Evolutionary conservation across 805 yeast species (phyloP).

Genomic region (Debaryomyces castellii): DNA sequence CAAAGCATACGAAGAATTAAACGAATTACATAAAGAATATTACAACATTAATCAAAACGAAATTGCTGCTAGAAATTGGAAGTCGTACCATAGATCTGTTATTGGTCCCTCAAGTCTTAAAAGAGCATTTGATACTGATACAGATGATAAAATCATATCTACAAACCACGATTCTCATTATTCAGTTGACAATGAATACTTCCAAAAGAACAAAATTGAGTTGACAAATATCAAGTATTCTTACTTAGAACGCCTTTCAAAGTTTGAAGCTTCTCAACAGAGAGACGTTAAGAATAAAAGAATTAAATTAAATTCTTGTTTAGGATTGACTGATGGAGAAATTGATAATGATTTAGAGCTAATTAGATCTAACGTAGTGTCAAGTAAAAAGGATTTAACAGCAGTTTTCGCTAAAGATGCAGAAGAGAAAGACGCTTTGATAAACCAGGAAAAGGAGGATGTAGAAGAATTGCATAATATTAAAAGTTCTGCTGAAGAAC

Average conservation of each 20-base stretch:
- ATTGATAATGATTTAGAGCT: constrained; percentile 23
- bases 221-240: constrained; percentile 26
- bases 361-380: constrained; percentile 12
- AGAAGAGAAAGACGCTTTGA: constrained; percentile 4
- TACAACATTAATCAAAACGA: constrained; percentile 19
- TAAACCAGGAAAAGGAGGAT: constrained; percentile 6
- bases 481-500: constrained; percentile 5
- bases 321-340: constrained; percentile 22
- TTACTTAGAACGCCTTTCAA: constrained; percentile 8
- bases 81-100: constrained; percentile 27
- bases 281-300: constrained; percentile 3
- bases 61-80: constrained; percentile 7
- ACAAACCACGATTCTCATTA: constrained; percentile 16
- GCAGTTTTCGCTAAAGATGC: constrained; percentile 7
- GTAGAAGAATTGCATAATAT: constrained; percentile 1
- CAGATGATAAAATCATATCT: constrained; percentile 3
- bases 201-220: constrained; percentile 30
- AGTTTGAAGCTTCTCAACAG: background rate
- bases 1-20: constrained; percentile 25
- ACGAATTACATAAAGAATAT: constrained; percentile 28
- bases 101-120: constrained; percentile 17
- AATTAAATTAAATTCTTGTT: constrained; percentile 14
- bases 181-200: constrained; percentile 20
- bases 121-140: constrained; percentile 3
- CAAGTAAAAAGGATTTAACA: constrained; percentile 4